Evolutionary conservation across 2,329 filamentous ascomycete genomes (phyloP), one percentile per base, ranked within the genome.

Genomic region (Tolypocladium endophyticum): DNA sequence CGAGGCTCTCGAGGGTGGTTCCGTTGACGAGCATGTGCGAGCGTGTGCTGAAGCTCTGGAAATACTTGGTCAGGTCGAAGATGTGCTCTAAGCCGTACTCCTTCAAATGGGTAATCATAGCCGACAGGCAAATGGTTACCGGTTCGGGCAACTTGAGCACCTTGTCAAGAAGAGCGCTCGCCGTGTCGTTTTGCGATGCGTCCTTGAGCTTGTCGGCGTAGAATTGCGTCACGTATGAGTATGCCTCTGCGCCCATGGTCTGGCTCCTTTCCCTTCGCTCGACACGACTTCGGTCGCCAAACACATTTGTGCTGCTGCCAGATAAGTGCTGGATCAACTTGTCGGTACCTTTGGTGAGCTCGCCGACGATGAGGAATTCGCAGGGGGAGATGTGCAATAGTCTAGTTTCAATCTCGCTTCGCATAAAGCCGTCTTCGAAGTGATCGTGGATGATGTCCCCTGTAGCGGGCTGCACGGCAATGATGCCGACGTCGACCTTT

Each of bases 361-460:
- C 86, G 18, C 94, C 94, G 1, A 99, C 90, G 53, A 99, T 88
- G 38, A 99, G 80, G 62, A 99, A 91, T 72, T 99, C 94, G 74
- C 92, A 96, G 0, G 94, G 94, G 0, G 93, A 91, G 64, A 99
- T 96, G 71, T 99, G 94, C 36, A 99, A 78, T 33, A 99, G 77
- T n/a, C 94, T 81, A 0, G 94, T 99, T 75, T 99, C 94, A 39
- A 99, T 89, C 71, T 99, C 94, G 67, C 88, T 92, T 56, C 94
- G 83, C 93, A 99, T 96, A 75, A 97, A 97, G 2, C 93, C 92
- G 69, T 99, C 94, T 66, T 97, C 91, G 67, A 99, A 99, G 61
- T 88, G 87, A 69, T 99, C 94, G 68, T 97, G 95, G 59, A 97
- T 88, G 66, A 99, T 91, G 71, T 97, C 93, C 59, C 94, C 94